Base-by-base conservation (phyloP, 495 filamentous ascomycete genomes). In the Hypoxylon subgilvum region DNA sequence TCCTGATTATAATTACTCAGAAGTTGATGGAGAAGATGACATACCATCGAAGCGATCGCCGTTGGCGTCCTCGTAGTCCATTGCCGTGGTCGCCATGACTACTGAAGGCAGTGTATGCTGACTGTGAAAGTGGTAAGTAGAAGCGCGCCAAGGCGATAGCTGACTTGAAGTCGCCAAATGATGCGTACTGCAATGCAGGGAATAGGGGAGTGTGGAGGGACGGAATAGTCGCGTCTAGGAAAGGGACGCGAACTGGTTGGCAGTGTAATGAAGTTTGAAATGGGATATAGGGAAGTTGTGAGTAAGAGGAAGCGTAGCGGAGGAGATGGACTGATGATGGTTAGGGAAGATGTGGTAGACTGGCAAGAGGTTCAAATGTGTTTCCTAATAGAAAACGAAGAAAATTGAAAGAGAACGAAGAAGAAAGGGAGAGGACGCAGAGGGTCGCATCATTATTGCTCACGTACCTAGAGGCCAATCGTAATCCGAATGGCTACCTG, bases 21-120 rank as follows among this genome's bases (percentile, higher is more conserved):
- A 53, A 4, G 10, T 0, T 6, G 7, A 49, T 12, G 12, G 10
- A 7, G 21, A 21, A 25, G 6, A 27, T 10, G 14, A 78, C 86
- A 75, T 82, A 94, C 91, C 91, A 61, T 92, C 89, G 65, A 90
- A 94, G 58, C 88, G 88, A 75, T 89, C 86, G 51, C 76, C 79
- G 71, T 87, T 89, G 56, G 91, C 89, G 69, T 85, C 88, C 67
- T 94, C 91, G 76, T 92, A 94, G 67, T 96, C 91, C 82, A 91
- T 88, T 52, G 76, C 74, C 4, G 77, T 79, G 36, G 80, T 82
- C 13, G 81, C 76, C 79, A 82, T 83, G n/a, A n/a, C n/a, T 40
- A 9, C 72, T 63, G 52, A 55, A 42, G 40, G 44, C 40, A 19
- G 28, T 46, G 43, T 54, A 18, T 57, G 47, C 45, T 13, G 18